Evolutionary conservation across 257 asterid species (phyloP), one percentile per base, ranked within the genome.

Genomic region (Coffea eugenioides): DNA sequence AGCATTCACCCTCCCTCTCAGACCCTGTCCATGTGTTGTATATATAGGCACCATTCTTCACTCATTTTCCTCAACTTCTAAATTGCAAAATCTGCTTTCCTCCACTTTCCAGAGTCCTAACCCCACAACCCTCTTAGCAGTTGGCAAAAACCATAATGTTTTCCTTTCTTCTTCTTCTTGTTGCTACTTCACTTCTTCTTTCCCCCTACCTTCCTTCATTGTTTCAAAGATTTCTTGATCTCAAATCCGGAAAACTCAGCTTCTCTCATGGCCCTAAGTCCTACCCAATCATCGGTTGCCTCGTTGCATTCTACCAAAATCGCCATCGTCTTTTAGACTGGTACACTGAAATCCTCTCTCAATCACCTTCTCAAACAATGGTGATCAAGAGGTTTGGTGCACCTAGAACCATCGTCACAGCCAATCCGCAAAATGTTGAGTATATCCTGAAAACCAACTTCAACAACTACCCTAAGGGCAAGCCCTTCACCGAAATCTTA

Each of bases 401-500:
- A 0, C 80, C 90, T 13, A 78, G 85, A 9, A 92, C 94, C 0
- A 45, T 92, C 41, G 80, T 92, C 80, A 92, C 93, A 9, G 91
- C 95, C 0, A 89, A 92, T 54, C 93, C 95, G 0, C 78, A 61
- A 9, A 91, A 91, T 84, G 93, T 93, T 1, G 95, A 93, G n/a
- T 83, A 93, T 82, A 93, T 93, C 73, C 90, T 93, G 78, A 90
- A 88, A 52, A 88, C 94, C 7, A 69, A 83, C 48, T 93, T 93
- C 36, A 82, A 83, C 0, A 93, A 93, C 66, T 93, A 85, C 83
- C 97, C 95, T 0, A 91, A 90, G n/a, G 95, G 97, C 0, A 85
- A 89, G 52, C 90, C 90, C 8, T 93, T 93, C 62, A 89, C 95
- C 0, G 89, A 81, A 6, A 87, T 93, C n/a, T 23, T 93, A 2